phyloP scores from a whole-genome alignment of 75 land plant species.

The Selaginella moellendorffii region DNA sequence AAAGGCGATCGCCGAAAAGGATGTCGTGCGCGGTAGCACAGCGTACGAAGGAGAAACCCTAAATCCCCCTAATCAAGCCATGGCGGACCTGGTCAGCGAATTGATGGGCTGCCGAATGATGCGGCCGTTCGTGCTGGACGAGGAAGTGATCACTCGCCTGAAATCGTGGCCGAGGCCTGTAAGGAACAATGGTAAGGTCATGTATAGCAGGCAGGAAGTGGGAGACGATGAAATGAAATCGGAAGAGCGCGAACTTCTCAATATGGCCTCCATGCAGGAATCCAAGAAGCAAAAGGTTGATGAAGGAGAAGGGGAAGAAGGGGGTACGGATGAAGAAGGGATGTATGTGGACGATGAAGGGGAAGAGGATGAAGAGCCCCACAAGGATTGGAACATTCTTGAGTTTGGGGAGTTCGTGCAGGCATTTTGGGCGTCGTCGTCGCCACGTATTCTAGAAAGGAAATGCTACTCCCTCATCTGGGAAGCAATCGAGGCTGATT shows the following conservation, averaged over 20 bases:
- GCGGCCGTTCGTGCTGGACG: neutral
- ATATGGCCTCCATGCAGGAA: neutral
- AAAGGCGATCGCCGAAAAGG: too few relatives aligned
- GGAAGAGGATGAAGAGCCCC: neutral
- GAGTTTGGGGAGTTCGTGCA: conserved; percentile 1
- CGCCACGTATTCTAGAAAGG: neutral
- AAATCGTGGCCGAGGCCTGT: conserved; percentile 57
- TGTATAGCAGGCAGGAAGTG: conserved; percentile 93
- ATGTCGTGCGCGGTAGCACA: too few relatives aligned
- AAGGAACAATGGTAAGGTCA: conserved; percentile 79
- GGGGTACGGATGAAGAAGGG: neutral
- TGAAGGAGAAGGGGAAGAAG: neutral
- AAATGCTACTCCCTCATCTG: neutral
- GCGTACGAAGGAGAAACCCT: too few relatives aligned
- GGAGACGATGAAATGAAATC: conserved; percentile 57
- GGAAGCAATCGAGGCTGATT: neutral
- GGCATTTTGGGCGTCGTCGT: neutral
- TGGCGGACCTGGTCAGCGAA: too few relatives aligned
- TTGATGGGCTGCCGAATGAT: neutral
- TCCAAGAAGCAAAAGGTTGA: neutral
- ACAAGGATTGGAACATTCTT: neutral
- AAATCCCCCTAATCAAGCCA: too few relatives aligned
- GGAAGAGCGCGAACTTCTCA: neutral
- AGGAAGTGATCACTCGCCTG: neutral
- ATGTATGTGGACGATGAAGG: neutral